These are phyloP conservation scores for Cercophora samala DNA, from an alignment of 495 filamentous ascomycete species.

Conservation along the genomic window DNA sequence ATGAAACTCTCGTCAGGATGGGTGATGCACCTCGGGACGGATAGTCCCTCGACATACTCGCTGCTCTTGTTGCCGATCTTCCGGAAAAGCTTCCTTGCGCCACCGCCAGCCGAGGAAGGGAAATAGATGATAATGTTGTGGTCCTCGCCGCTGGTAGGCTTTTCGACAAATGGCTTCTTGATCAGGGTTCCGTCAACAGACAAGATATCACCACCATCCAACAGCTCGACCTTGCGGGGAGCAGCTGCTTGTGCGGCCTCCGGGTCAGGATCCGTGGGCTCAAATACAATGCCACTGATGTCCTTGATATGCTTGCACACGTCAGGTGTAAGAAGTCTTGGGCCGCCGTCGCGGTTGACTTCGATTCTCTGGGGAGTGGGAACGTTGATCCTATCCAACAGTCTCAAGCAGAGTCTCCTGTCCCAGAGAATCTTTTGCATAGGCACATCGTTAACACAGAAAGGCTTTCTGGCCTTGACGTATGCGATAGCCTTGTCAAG, in stretches of 20 bases:
- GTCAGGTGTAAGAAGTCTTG: slow-evolving; percentile 68
- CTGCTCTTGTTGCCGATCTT: slow-evolving; percentile 99
- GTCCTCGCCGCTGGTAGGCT: slow-evolving; percentile 96
- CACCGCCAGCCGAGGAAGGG: slow-evolving; percentile 76
- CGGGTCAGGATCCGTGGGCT: slow-evolving; percentile 65
- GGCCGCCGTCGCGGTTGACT: slow-evolving; percentile 91
- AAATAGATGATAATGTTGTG: slow-evolving; percentile 99
- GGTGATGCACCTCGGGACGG: slow-evolving; percentile 71
- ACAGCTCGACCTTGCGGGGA: slow-evolving; percentile 72
- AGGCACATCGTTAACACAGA: slow-evolving; percentile 93
- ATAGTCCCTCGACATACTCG: slow-evolving; percentile 76
- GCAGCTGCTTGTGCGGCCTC: slow-evolving; percentile 48
- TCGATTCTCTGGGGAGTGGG: slow-evolving; percentile 87
- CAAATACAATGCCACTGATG: slow-evolving; percentile 73
- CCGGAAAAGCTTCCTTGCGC: slow-evolving; percentile 86
- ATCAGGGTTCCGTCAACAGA: slow-evolving; percentile 79
- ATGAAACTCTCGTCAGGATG: slow-evolving; percentile 80
- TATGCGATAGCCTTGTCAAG: slow-evolving; percentile 97
- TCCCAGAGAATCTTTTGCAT: slow-evolving; percentile 99
- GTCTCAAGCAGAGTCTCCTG: slow-evolving; percentile 77
- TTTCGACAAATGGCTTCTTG: slow-evolving; percentile 95
- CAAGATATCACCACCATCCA: slow-evolving; percentile 83
- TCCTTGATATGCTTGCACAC: slow-evolving; percentile 74
- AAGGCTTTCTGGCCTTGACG: slow-evolving; percentile 83
- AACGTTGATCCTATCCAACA: slow-evolving; percentile 85